phyloP scores from a whole-genome alignment of 2,329 filamentous ascomycete species.

The Aspergillus novoparasiticus region DNA sequence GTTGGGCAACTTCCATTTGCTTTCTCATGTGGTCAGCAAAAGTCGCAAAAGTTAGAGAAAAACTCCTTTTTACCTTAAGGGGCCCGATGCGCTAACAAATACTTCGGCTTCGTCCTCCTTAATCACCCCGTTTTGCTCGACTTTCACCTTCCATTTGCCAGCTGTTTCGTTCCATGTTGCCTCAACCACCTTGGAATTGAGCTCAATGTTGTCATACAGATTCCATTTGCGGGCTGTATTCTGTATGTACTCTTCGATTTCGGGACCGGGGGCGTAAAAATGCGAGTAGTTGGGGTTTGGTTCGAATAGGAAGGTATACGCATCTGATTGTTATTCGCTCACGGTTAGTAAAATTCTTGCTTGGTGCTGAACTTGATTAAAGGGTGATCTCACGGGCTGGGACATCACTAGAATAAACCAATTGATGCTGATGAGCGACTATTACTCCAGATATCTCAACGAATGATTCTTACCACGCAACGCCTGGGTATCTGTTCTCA shows the following conservation, averaged over 20 bases:
- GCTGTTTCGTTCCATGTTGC: conserved; percentile 39
- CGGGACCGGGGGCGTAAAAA: conserved; percentile 42
- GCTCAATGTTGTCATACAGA: conserved; percentile 41
- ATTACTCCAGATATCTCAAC: background rate
- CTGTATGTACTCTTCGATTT: conserved; percentile 48
- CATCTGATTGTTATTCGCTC: conserved; percentile 19
- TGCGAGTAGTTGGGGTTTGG: conserved; percentile 46
- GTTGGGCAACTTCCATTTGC: conserved; percentile 28
- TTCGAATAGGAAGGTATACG: conserved; percentile 45
- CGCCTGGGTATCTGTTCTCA: conserved; percentile 34
- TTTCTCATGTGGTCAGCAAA: conserved; percentile 4
- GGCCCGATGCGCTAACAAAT: conserved; percentile 30
- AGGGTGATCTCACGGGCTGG: conserved; percentile 16
- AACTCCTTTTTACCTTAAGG: conserved; percentile 19
- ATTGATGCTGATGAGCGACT: background rate
- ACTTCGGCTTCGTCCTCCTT: conserved; percentile 25
- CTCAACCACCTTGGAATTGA: conserved; percentile 41
- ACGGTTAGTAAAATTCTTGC: background rate
- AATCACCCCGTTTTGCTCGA: conserved; percentile 18
- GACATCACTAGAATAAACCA: conserved; percentile 16
- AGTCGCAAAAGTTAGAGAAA: background rate
- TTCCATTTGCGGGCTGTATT: conserved; percentile 42
- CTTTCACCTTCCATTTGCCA: conserved; percentile 21
- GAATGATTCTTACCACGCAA: conserved; percentile 25
- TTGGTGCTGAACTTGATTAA: conserved; percentile 2